Evolutionary conservation across 2,329 filamentous ascomycete genomes (phyloP).

Genomic region (Fusarium verrucosum): DNA sequence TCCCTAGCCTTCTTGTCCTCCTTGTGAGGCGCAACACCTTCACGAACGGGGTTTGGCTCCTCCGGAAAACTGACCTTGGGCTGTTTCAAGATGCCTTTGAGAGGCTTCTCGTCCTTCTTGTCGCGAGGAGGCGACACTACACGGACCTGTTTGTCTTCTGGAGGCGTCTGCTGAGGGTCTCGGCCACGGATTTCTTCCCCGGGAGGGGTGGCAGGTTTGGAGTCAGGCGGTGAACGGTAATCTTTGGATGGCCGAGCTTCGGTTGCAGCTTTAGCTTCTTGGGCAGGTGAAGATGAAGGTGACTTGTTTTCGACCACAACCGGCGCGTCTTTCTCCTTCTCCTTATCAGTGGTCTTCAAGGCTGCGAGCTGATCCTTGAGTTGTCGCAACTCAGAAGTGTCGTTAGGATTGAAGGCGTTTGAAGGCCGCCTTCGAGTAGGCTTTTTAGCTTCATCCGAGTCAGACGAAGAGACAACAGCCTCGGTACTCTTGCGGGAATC

Average conservation of each 20-base stretch:
- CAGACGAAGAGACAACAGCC: slow-evolving; percentile 48
- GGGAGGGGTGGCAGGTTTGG: slow-evolving; percentile 24
- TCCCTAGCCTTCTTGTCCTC: slow-evolving; percentile 78
- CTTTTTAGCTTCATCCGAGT: slow-evolving; percentile 55
- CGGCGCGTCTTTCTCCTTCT: slow-evolving; percentile 38
- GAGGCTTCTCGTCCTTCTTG: slow-evolving; percentile 71
- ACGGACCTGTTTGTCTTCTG: slow-evolving; percentile 63
- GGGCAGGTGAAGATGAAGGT: slow-evolving; percentile 37
- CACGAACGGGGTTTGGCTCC: slow-evolving; percentile 81
- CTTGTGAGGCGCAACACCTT: slow-evolving; percentile 94
- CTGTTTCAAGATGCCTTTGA: slow-evolving; percentile 86
- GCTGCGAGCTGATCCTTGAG: slow-evolving; percentile 62
- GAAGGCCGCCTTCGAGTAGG: slow-evolving; percentile 53
- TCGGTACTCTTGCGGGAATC: slow-evolving; percentile 53
- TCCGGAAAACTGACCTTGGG: slow-evolving; percentile 88
- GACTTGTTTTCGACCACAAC: slow-evolving; percentile 37
- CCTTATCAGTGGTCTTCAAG: slow-evolving; percentile 46
- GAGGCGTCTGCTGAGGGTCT: slow-evolving; percentile 47
- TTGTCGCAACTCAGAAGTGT: slow-evolving; percentile 59
- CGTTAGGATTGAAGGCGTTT: slow-evolving; percentile 61
- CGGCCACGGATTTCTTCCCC: slow-evolving; percentile 54
- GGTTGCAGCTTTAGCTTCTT: slow-evolving; percentile 16
- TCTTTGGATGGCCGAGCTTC: slow-evolving; percentile 31
- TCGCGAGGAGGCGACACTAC: slow-evolving; percentile 77
- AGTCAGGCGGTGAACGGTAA: slow-evolving; percentile 20